Evolutionary conservation across 768 basidiomycete species (phyloP).

Genomic region (Fomitopsis serialis): DNA sequence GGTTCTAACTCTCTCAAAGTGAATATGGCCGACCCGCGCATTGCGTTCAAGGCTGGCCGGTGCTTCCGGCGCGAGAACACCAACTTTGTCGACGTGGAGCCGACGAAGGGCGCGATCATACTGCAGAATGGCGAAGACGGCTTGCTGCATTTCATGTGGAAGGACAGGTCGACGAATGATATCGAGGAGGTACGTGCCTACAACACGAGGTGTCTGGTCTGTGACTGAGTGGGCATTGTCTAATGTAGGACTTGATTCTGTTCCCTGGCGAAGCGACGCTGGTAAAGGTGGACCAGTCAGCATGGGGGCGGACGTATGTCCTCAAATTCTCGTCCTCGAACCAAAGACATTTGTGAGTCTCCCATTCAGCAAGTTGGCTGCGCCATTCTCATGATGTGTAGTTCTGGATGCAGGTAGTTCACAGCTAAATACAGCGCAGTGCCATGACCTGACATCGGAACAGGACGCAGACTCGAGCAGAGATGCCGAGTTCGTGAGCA

Average conservation of each 20-base stretch:
- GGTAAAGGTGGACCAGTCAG: constrained; percentile 62
- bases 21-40: constrained; percentile 17
- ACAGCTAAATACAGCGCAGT: background rate
- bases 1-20: background rate
- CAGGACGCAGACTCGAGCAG: constrained; percentile 64
- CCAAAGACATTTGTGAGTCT: constrained; percentile 74
- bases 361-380: too few relatives aligned
- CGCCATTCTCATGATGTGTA: constrained; percentile 23
- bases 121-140: constrained; percentile 70
- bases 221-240: background rate
- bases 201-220: background rate
- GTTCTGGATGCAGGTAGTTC: constrained; percentile 84
- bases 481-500: constrained; percentile 68
- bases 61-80: constrained; percentile 62
- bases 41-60: constrained; percentile 68
- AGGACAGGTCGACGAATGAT: constrained; percentile 55
- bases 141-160: constrained; percentile 77
- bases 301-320: constrained; percentile 70
- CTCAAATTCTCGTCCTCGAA: constrained; percentile 90
- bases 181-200: constrained; percentile 50
- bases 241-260: constrained; percentile 71
- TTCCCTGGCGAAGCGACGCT: constrained; percentile 86
- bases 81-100: constrained; percentile 60
- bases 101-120: constrained; percentile 70
- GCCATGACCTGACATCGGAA: constrained; percentile 1